Percentiles rank a stretch among this genome's conserved stretches.
Evolutionary conservation across 2,329 filamentous ascomycete genomes (phyloP).

Genomic region (Phaeosphaeria sp.): DNA sequence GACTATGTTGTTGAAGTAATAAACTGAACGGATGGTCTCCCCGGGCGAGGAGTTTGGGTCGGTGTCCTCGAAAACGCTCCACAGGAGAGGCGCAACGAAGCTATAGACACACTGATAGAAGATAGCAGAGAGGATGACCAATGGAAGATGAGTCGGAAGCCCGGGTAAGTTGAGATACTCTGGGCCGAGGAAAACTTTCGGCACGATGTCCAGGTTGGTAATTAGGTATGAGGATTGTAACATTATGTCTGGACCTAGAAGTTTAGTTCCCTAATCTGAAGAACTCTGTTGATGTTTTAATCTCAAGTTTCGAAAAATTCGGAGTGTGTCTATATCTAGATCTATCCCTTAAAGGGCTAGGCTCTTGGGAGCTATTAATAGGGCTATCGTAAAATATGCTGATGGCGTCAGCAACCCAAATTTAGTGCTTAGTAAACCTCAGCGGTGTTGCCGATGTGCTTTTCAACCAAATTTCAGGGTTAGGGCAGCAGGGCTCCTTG

Average conservation of each 20-base stretch:
- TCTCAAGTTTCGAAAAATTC: not conserved
- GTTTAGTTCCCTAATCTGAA: not conserved
- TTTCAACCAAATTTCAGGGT: not conserved
- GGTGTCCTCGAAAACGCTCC: not conserved
- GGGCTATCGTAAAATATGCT: not conserved
- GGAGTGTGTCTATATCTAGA: not conserved
- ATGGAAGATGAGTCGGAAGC: not conserved
- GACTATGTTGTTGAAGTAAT: not conserved
- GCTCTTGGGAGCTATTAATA: not conserved
- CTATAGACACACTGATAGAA: not conserved
- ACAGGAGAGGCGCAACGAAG: not conserved
- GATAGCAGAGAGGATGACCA: not conserved
- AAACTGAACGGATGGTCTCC: not conserved
- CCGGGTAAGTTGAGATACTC: not conserved
- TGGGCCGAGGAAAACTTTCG: not conserved
- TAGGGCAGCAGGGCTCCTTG: not conserved
- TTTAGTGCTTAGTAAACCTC: not conserved
- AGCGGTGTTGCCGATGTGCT: not conserved
- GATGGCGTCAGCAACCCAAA: not conserved
- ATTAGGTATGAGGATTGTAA: not conserved
- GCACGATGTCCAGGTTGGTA: not conserved
- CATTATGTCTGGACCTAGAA: not conserved
- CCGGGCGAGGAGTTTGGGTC: not conserved
- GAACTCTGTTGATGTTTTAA: not conserved
- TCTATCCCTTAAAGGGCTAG: not conserved